Base-by-base conservation (phyloP, 1,139 yeast species). In the Yamadazyma epiphylla region DNA sequence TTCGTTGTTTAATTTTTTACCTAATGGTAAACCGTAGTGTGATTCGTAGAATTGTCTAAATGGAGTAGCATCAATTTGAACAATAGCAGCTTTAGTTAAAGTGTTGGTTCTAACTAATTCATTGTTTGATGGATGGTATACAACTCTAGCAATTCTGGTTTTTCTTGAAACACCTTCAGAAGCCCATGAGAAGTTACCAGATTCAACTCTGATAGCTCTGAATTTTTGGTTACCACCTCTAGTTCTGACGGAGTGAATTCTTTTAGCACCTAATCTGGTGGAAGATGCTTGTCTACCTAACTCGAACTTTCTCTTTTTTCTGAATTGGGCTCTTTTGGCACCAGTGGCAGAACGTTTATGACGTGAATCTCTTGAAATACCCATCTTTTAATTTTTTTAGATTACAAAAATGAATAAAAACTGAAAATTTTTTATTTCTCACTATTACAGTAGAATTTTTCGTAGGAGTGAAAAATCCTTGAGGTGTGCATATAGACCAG, bases 311-410 rank as follows among this genome's bases (percentile, higher is more conserved):
- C 99, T 82, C 96, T 91, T 91, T 91, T 91, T 91, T 86, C 98
- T 89, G 94, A 82, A 87, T 75, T 87, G 95, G 74, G 98, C 97
- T 77, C 97, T 89, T 77, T 88, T 89, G 70, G 98, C 99, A 83
- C 99, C 99, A 68, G 99, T 89, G 73, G 95, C 96, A 62, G 96
- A 77, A 77, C 98, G 94, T 86, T 91, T 91, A 88, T 91, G 98
- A 80, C 96, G 96, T 73, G 98, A 89, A 80, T 91, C 98, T 83
- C 99, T 94, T 76, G 97, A 89, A 85, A 91, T 91, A 89, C 98
- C 97, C 98, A 91, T 91, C 53, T 47, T 61, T 52, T 48, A 42
- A 21, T 5, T 32, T 23, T 20, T 30, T 14, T 24, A 19, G 25
- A 22, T 22, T 28, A 16, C 11, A 20, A 22, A 25, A 29, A 21